Evolutionary conservation across 805 yeast species (phyloP).

Genomic region (Yamadazyma takamatsuzukensis): DNA sequence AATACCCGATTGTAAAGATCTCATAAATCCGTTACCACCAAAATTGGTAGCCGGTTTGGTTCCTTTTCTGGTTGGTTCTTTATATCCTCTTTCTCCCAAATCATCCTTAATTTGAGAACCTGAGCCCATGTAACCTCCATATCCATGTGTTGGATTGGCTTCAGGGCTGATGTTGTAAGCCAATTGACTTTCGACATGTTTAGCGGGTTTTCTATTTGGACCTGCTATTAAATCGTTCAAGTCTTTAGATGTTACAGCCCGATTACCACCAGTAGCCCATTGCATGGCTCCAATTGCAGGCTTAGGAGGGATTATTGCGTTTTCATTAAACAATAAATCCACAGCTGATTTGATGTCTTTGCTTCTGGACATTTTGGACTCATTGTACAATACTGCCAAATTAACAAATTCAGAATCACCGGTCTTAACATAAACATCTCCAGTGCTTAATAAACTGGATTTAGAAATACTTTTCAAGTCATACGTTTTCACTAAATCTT

Average conservation of each 20-base stretch:
- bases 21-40: constrained; percentile 38
- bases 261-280: constrained; percentile 77
- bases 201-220: constrained; percentile 59
- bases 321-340: constrained; percentile 69
- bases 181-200: constrained; percentile 55
- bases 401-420: constrained; percentile 43
- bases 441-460: constrained; percentile 42
- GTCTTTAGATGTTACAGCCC: constrained; percentile 57
- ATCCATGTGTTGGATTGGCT: constrained; percentile 33
- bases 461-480: constrained; percentile 17
- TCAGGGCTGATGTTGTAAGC: constrained; percentile 46
- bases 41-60: constrained; percentile 37
- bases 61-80: constrained; percentile 44
- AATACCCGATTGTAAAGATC: constrained; percentile 49
- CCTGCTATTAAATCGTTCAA: constrained; percentile 71
- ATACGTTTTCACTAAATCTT: constrained; percentile 21
- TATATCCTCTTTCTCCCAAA: constrained; percentile 30
- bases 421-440: constrained; percentile 56
- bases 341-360: constrained; percentile 20
- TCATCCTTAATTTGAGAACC: constrained; percentile 11
- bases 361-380: constrained; percentile 14
- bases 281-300: constrained; percentile 77
- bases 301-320: constrained; percentile 66
- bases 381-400: constrained; percentile 20
- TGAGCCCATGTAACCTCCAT: constrained; percentile 20